Evolutionary conservation across 768 basidiomycete species (phyloP).

Genomic region (Obba rivulosa): DNA sequence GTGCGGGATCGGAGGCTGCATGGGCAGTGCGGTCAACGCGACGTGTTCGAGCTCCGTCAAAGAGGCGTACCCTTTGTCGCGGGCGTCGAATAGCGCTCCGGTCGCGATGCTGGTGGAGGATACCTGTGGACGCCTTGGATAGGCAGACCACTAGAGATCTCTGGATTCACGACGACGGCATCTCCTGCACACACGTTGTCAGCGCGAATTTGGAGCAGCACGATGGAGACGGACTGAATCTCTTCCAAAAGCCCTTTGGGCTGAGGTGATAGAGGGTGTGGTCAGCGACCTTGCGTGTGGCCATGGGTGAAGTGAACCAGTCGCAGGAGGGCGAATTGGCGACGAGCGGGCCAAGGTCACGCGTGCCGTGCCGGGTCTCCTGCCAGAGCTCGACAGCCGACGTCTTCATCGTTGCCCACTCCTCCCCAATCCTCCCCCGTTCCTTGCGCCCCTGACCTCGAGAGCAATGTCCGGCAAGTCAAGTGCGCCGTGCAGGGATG

Average conservation of each 20-base stretch:
- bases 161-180: conserved; percentile 77
- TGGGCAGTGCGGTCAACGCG: conserved; percentile 10
- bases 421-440: background rate
- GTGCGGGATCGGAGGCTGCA: conserved; percentile 76
- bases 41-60: conserved; percentile 2
- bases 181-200: conserved; percentile 51
- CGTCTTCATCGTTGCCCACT: background rate
- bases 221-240: conserved; percentile 62
- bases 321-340: background rate
- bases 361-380: no score
- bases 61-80: conserved; percentile 70
- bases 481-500: no score
- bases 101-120: conserved; percentile 84
- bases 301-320: conserved; percentile 36
- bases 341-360: no score
- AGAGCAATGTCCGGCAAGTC: background rate
- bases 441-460: background rate
- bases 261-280: conserved; percentile 86
- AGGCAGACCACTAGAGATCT: conserved; percentile 88
- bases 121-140: conserved; percentile 67
- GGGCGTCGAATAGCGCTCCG: conserved; percentile 82
- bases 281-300: conserved; percentile 77
- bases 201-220: background rate
- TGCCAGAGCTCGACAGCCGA: background rate
- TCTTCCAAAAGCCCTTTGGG: conserved; percentile 94